These are phyloP conservation scores for Cucurbita maxima DNA, from an alignment of 306 rosid genomes.

Conservation along the genomic window DNA sequence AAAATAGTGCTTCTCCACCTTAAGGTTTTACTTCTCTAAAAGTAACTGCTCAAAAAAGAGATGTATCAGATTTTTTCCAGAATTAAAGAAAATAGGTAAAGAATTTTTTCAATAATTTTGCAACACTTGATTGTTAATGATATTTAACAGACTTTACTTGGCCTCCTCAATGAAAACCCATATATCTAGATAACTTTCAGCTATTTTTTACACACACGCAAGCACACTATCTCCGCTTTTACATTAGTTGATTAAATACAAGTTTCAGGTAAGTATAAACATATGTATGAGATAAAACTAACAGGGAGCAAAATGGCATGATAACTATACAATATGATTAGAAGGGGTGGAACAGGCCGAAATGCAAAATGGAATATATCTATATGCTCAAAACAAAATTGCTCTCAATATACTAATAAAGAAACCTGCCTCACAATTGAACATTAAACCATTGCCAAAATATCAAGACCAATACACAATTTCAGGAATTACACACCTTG, in stretches of 20 bases:
- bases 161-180: background rate
- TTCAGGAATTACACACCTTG: constrained; percentile 40
- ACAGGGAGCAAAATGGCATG: background rate
- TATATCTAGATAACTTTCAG: background rate
- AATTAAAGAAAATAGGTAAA: too few relatives aligned
- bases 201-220: too few relatives aligned
- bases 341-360: background rate
- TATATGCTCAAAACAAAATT: background rate
- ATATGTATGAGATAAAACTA: background rate
- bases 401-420: background rate
- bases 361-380: background rate
- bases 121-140: background rate
- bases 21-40: background rate
- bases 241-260: background rate
- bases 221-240: too few relatives aligned
- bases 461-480: background rate
- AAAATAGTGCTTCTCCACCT: too few relatives aligned
- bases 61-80: background rate
- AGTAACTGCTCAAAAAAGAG: background rate
- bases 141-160: background rate
- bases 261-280: background rate
- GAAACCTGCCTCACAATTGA: background rate
- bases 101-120: background rate
- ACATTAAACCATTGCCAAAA: background rate
- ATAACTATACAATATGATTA: background rate